phyloP scores from a whole-genome alignment of 495 filamentous ascomycete species.

The Zalerion maritima region DNA sequence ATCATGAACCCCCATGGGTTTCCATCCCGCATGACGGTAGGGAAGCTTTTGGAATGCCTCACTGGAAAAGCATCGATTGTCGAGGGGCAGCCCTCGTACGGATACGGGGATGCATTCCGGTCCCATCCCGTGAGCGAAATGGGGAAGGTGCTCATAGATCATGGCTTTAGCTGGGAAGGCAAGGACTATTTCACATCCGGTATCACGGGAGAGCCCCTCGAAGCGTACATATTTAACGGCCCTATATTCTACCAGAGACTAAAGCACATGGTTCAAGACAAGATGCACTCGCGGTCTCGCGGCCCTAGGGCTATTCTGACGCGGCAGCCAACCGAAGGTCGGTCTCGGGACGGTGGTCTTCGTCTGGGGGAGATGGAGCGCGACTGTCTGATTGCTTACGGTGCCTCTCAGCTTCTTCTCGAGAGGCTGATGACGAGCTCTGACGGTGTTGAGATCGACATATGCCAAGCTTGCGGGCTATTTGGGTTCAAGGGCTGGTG shows the following conservation, averaged over 20 bases:
- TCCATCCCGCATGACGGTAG: conserved; percentile 98
- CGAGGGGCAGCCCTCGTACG: conserved; percentile 55
- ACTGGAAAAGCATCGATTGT: conserved; percentile 88
- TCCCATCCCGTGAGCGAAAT: conserved; percentile 85
- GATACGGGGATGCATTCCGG: conserved; percentile 88
- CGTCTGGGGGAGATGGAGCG: conserved; percentile 98
- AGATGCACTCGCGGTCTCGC: conserved; percentile 92
- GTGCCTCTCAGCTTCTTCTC: conserved; percentile 77
- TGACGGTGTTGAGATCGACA: conserved; percentile 78
- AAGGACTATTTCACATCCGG: conserved; percentile 93
- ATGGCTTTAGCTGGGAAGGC: conserved; percentile 89
- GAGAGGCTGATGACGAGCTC: conserved; percentile 90
- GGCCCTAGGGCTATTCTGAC: conserved; percentile 86
- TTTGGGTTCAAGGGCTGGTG: conserved; percentile 94
- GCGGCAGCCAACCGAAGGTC: conserved; percentile 91
- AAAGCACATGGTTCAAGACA: conserved; percentile 99
- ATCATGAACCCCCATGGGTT: conserved; percentile 99
- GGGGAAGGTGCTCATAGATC: conserved; percentile 64
- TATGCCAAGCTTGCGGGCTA: conserved; percentile 83
- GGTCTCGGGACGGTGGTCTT: conserved; percentile 80
- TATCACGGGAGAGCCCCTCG: conserved; percentile 84
- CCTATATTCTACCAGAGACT: conserved; percentile 99
- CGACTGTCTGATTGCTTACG: conserved; percentile 93
- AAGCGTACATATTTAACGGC: conserved; percentile 95
- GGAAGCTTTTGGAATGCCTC: conserved; percentile 91